These are phyloP conservation scores for Oxyria digyna DNA, from an alignment of 148 eudicot species.

Conservation along the genomic window DNA sequence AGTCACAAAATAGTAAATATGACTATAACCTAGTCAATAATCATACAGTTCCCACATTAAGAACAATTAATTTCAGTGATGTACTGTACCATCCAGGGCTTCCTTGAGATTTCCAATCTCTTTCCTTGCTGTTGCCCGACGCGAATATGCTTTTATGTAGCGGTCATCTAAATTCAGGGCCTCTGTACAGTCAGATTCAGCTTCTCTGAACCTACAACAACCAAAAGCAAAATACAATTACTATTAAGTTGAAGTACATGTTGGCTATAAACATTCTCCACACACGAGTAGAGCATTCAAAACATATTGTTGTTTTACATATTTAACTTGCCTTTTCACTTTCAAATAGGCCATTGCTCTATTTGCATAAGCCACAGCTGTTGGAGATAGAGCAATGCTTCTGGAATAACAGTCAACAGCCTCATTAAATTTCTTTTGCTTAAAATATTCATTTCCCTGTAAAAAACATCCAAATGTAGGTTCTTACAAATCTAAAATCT, in stretches of 20 bases:
- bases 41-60: neutral
- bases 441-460: conserved; percentile 86
- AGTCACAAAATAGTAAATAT: conserved; percentile 8
- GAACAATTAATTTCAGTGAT: neutral
- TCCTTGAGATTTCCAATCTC: conserved; percentile 78
- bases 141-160: conserved; percentile 89
- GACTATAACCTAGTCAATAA: neutral
- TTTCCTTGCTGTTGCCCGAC: conserved; percentile 90
- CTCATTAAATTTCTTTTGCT: conserved; percentile 85
- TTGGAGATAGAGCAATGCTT: conserved; percentile 87
- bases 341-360: conserved; percentile 98
- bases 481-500: neutral
- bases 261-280: neutral
- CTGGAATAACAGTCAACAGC: conserved; percentile 93
- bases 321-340: conserved; percentile 45
- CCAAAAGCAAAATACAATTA: neutral
- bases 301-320: neutral
- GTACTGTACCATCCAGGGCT: conserved; percentile 54
- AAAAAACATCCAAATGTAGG: conserved; percentile 6
- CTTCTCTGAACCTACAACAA: conserved; percentile 61
- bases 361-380: conserved; percentile 92
- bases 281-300: neutral
- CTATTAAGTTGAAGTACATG: neutral
- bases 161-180: conserved; percentile 94
- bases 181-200: conserved; percentile 92